A percentile compares a stretch with the other conserved stretches of the same genome.
phyloP scores from a whole-genome alignment of 495 filamentous ascomycete genomes.

The Stereocaulon alpinum region DNA sequence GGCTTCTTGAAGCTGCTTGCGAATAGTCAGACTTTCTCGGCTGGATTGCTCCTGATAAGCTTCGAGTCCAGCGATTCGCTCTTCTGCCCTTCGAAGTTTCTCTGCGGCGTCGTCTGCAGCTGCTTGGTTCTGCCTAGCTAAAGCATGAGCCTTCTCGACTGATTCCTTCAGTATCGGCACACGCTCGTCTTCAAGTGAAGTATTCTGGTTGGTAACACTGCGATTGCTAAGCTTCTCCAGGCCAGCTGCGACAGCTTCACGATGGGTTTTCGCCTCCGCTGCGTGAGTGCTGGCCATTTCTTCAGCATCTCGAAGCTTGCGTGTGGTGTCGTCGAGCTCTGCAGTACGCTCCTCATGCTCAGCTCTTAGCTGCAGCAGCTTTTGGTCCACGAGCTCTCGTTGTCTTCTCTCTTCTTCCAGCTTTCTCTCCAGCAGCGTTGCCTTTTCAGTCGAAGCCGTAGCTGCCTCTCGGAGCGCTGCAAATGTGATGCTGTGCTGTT shows the following conservation, averaged over 20 bases:
- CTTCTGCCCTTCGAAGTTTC: slow-evolving; percentile 84
- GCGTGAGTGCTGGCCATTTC: slow-evolving; percentile 83
- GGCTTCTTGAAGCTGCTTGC: slow-evolving; percentile 76
- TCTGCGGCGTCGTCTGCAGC: slow-evolving; percentile 84
- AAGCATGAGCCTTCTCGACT: slow-evolving; percentile 59
- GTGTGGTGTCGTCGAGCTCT: slow-evolving; percentile 65
- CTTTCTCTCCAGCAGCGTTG: slow-evolving; percentile 63
- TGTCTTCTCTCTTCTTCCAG: slow-evolving; percentile 73
- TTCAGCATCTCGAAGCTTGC: slow-evolving; percentile 74
- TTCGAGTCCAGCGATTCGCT: slow-evolving; percentile 90
- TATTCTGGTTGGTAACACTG: slow-evolving; percentile 38
- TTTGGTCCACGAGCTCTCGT: slow-evolving; percentile 66
- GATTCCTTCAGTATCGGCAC: slow-evolving; percentile 68
- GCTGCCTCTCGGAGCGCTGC: slow-evolving; percentile 69
- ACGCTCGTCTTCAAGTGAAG: slow-evolving; percentile 58
- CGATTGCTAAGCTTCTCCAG: slow-evolving; percentile 58
- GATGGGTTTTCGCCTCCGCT: slow-evolving; percentile 77
- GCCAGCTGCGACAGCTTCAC: slow-evolving; percentile 70
- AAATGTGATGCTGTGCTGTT: slow-evolving; percentile 63
- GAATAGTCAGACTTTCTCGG: slow-evolving; percentile 76
- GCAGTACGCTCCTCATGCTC: slow-evolving; percentile 77
- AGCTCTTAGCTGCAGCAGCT: slow-evolving; percentile 64
- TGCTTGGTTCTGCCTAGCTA: slow-evolving; percentile 77
- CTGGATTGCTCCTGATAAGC: slow-evolving; percentile 95
- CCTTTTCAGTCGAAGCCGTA: slow-evolving; percentile 64